phyloP scores from a whole-genome alignment of 2,329 filamentous ascomycete species.

The Penicillium sp. region DNA sequence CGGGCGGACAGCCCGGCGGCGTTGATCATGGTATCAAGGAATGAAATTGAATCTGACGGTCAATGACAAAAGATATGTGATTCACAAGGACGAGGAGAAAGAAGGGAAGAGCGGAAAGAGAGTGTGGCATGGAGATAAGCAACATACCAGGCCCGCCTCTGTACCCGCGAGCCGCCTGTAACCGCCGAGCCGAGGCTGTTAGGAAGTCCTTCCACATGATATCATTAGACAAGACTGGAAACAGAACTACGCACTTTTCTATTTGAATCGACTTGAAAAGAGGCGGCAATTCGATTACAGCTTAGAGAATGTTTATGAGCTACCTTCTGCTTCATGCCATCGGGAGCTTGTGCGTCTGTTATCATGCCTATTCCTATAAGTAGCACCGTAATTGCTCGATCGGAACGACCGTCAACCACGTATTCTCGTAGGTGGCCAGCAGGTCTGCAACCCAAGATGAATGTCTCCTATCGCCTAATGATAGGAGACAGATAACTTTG shows the following conservation, averaged over 20 bases:
- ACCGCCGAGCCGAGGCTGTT: conserved; percentile 34
- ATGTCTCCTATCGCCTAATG: too few species aligned
- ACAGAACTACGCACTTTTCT: not conserved
- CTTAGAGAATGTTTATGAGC: too few species aligned
- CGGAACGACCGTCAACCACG: too few species aligned
- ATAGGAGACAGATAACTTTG: too few species aligned
- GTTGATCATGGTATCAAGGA: conserved; percentile 21
- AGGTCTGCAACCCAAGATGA: too few species aligned
- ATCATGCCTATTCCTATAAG: too few species aligned
- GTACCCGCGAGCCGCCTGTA: conserved; percentile 30
- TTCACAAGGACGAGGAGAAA: not conserved
- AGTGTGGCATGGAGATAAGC: not conserved
- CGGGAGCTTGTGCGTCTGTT: too few species aligned
- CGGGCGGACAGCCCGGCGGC: conserved; percentile 29
- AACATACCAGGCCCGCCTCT: conserved; percentile 11
- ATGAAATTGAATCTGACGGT: not conserved
- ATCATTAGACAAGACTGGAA: not conserved
- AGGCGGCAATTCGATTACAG: not conserved
- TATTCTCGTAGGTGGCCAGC: too few species aligned
- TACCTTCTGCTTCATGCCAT: not conserved
- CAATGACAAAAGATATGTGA: not conserved
- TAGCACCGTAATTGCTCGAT: too few species aligned
- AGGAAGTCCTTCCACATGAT: conserved; percentile 19
- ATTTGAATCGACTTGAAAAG: not conserved
- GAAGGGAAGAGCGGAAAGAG: conserved; percentile 6